A percentile compares a stretch with the other conserved stretches of the same genome.
These are phyloP conservation scores for Chaetomium sp. DNA, from an alignment of 2,329 filamentous ascomycete species.

Conservation along the genomic window DNA sequence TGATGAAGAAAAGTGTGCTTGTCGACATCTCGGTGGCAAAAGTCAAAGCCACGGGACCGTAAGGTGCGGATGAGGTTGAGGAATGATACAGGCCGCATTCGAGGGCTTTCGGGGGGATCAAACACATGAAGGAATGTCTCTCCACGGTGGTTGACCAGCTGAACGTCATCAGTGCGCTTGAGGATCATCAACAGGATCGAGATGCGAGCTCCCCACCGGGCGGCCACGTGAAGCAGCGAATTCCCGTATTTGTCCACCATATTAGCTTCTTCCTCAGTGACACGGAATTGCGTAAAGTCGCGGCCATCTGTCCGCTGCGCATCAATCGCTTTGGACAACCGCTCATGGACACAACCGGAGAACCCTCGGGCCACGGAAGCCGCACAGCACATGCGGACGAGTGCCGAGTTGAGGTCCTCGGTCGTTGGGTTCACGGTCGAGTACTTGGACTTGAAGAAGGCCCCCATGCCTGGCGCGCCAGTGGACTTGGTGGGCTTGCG, in stretches of 20 bases:
- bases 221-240: constrained; percentile 23
- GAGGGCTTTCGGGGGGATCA: constrained; percentile 20
- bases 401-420: constrained; percentile 22
- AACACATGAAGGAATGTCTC: constrained; percentile 26
- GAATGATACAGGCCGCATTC: constrained; percentile 21
- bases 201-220: constrained; percentile 24
- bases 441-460: constrained; percentile 20
- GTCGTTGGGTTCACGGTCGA: constrained; percentile 17
- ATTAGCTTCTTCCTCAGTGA: constrained; percentile 24
- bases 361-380: constrained; percentile 6
- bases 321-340: constrained; percentile 22
- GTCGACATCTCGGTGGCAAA: constrained; percentile 23
- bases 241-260: constrained; percentile 24
- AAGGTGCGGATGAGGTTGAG: constrained; percentile 23
- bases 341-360: constrained; percentile 20
- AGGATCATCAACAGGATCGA: constrained; percentile 22
- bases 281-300: constrained; percentile 20
- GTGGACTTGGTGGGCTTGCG: constrained; percentile 8
- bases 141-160: constrained; percentile 22
- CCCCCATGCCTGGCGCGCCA: constrained; percentile 5
- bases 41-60: constrained; percentile 23
- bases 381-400: constrained; percentile 23
- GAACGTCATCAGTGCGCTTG: constrained; percentile 21
- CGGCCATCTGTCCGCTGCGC: constrained; percentile 19
- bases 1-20: constrained; percentile 24